Percentiles rank a stretch among this genome's conserved stretches.
Conservation (phyloP, 2,329 filamentous ascomycete genomes). For the Cyanodermella asteris region DNA sequence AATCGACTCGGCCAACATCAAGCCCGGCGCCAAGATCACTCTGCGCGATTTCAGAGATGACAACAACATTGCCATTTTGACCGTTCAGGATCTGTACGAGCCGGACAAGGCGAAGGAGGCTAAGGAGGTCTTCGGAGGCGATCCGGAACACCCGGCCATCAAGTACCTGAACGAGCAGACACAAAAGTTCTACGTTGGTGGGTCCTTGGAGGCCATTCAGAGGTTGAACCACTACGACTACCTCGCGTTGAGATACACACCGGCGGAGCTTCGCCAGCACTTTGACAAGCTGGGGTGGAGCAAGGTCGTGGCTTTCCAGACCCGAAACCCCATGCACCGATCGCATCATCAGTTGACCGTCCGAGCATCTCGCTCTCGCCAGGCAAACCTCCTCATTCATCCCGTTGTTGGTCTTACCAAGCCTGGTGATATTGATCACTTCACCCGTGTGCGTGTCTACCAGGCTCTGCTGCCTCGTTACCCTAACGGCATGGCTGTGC, state of each 20-base stretch:
- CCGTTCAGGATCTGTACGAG: slow-evolving; percentile 82
- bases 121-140: slow-evolving; percentile 81
- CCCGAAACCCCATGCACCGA: slow-evolving; percentile 96
- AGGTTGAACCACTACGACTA: slow-evolving; percentile 97
- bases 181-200: slow-evolving; percentile 79
- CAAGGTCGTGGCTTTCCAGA: slow-evolving; percentile 96
- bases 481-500: slow-evolving; percentile 95
- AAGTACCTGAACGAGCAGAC: slow-evolving; percentile 67
- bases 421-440: slow-evolving; percentile 98
- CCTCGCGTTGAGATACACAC: slow-evolving; percentile 87
- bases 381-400: slow-evolving; percentile 97
- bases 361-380: slow-evolving; percentile 80
- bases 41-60: slow-evolving; percentile 94
- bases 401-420: slow-evolving; percentile 96
- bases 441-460: slow-evolving; percentile 96
- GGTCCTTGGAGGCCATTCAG: slow-evolving; percentile 89
- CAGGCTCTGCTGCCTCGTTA: slow-evolving; percentile 90
- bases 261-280: slow-evolving; percentile 80
- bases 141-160: slow-evolving; percentile 77
- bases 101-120: slow-evolving; percentile 94
- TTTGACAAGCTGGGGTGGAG: slow-evolving; percentile 99
- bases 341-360: slow-evolving; percentile 96
- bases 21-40: slow-evolving; percentile 61
- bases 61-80: slow-evolving; percentile 85
- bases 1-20: slow-evolving; percentile 53